A percentile compares a stretch with the other conserved stretches of the same genome.
These are phyloP conservation scores for Thalia dealbata DNA, from an alignment of 176 grass and related monocot genomes.

Conservation along the genomic window DNA sequence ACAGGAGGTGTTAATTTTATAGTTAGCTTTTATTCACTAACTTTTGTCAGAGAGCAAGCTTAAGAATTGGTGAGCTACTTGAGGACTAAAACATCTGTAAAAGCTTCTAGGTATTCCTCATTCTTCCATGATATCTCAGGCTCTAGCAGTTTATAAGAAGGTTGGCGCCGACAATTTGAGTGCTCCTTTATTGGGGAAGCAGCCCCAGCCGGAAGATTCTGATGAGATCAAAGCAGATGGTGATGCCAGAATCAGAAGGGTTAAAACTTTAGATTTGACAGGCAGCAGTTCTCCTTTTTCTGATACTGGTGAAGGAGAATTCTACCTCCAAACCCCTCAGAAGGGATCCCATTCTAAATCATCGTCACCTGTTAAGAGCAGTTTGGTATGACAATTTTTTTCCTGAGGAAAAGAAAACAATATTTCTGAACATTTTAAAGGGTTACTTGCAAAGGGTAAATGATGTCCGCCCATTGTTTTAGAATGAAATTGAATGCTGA, in stretches of 20 bases:
- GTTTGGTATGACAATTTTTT: too few species aligned
- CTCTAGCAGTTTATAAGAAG: slow-evolving; percentile 53
- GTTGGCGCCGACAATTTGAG: background rate
- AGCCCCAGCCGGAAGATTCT: background rate
- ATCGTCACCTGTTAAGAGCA: too few species aligned
- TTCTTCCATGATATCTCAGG: slow-evolving; percentile 58
- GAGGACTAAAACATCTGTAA: slow-evolving; percentile 6
- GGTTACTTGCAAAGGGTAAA: too few species aligned
- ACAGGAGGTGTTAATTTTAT: too few species aligned
- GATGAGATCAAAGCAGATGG: too few species aligned
- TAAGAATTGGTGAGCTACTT: slow-evolving; percentile 87
- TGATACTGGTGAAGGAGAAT: background rate
- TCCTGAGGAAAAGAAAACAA: too few species aligned
- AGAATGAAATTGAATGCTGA: too few species aligned
- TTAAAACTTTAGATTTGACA: background rate
- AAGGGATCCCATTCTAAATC: too few species aligned
- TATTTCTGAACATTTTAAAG: too few species aligned
- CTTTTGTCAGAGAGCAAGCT: slow-evolving; percentile 51
- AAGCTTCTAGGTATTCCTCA: slow-evolving; percentile 16
- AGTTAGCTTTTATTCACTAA: slow-evolving; percentile 3
- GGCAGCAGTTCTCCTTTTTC: background rate
- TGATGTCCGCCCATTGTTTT: too few species aligned
- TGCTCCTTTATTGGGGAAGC: background rate
- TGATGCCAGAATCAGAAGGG: too few species aligned
- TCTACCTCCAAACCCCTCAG: slow-evolving; percentile 19